These are phyloP conservation scores for Microascus cirrosus DNA, from an alignment of 2,329 filamentous ascomycete genomes.

Conservation along the genomic window DNA sequence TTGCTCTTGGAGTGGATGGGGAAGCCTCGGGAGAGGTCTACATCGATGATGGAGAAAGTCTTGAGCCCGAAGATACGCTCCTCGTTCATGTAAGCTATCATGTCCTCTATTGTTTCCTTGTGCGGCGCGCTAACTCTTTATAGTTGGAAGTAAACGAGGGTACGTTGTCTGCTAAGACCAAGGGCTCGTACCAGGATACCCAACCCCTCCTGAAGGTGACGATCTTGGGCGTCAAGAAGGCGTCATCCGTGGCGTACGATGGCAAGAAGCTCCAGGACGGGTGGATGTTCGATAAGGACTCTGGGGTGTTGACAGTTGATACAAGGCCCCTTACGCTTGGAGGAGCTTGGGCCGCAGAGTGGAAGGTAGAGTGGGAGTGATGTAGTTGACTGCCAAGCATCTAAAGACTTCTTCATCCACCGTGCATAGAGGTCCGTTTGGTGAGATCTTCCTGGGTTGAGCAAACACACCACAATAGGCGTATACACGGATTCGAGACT, in stretches of 20 bases:
- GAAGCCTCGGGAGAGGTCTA: constrained; percentile 59
- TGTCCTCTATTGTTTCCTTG: neutral
- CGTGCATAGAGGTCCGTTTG: neutral
- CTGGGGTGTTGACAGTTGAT: constrained; percentile 36
- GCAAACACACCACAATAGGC: neutral
- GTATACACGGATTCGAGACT: neutral
- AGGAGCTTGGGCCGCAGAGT: constrained; percentile 48
- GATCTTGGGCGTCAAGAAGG: constrained; percentile 41
- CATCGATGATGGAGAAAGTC: constrained; percentile 63
- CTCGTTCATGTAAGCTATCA: constrained; percentile 32
- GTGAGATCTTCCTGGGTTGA: neutral
- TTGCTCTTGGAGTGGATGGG: constrained; percentile 53
- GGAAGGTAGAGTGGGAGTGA: constrained; percentile 42
- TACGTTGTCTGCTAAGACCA: constrained; percentile 32
- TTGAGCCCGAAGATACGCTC: constrained; percentile 46
- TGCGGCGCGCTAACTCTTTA: neutral
- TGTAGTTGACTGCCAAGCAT: too few species aligned
- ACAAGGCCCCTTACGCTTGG: constrained; percentile 33
- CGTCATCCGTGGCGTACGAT: constrained; percentile 39
- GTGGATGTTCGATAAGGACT: constrained; percentile 36
- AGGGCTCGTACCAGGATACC: constrained; percentile 41
- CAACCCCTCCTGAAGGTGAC: constrained; percentile 53
- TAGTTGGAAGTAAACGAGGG: constrained; percentile 29
- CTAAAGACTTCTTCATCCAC: neutral
- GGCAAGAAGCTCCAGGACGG: constrained; percentile 25